Base-by-base conservation (phyloP, 352 stramenopile species). In the Phytophthora litchii region DNA sequence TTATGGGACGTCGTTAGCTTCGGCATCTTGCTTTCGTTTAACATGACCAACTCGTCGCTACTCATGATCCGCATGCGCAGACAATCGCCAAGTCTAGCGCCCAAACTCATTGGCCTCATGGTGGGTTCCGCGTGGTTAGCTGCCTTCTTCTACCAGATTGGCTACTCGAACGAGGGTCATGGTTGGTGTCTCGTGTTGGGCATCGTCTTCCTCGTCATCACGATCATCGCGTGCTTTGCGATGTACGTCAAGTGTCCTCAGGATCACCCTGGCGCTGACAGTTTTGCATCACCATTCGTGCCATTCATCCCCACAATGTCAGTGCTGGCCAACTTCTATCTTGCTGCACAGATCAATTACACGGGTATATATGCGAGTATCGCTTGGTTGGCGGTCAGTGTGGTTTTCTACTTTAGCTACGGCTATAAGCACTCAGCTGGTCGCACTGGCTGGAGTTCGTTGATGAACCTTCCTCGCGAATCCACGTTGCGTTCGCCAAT, bases 1-100 rank as follows among this genome's bases (percentile, higher is more conserved):
- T 64, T 97, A 4, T 94, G 92, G 84, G 83, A 96, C 54, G 88
- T 96, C 50, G 89, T 97, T 7, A 92, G 69, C 65, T 93, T 95
- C 47, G 89, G 89, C 36, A 93, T 96, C 27, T 50, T 97, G 19
- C 40, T 97, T n/a, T 92, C 83, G 14, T 96, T 97, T 70, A 91
- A 91, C 67, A 82, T 95, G 60, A 79, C 86, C 27, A 95, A 94
- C 51, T 64, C 70, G 25, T 77, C 84, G 55, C 70, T 95, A 7
- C 57, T 96, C 10, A 80, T 95, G 51, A 58, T 89, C n/a, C 84
- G 87, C 37, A 89, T 70, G 44, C 72, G 74, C 44, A 76, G 87
- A 20, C 64, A 74, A n/a, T 88, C 80, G 14, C 75, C 85, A 10
- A 47, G 17, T 8, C 61, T 77, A 23, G 71, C 71, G 2, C 67